Base-by-base conservation (phyloP, 2,329 filamentous ascomycete genomes). In the Fusarium tanahbumbuense region DNA sequence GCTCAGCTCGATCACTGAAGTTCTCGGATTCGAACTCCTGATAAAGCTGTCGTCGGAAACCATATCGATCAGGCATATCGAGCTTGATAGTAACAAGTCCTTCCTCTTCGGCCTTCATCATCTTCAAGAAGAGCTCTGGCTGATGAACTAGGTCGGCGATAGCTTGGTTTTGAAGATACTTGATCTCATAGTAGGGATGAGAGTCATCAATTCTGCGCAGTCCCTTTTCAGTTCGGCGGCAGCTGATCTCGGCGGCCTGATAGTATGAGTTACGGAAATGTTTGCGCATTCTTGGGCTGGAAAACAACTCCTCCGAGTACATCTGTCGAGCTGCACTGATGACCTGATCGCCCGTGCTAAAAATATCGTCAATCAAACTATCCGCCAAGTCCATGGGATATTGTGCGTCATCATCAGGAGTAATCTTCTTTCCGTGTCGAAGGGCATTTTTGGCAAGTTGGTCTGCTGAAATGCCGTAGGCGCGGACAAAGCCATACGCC, bases 41-140 rank as follows among this genome's bases (percentile, higher is more conserved):
- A 76, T 93, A 92, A 7, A 99, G 86, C 56, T 92, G 89, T 53
- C 89, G 88, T 61, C 90, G 90, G 83, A 97, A 94, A 34, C 91
- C 87, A 9, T 91, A 88, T 73, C 92, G 90, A 58, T 92, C 89
- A 73, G 93, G 89, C 78, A 98, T 87, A 16, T 87, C 88, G 20
- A 98, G 88, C 72, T 89, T 90, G 57, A 99, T 93, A 63, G 97
- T 93, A 16, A 99, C 87, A 2, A 99, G 84, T 4, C 95, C 94
- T 78, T 99, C 96, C 75, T 96, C 92, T 79, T 99, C 96, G 3
- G 96, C 96, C 78, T 94, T 97, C 79, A 98, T 89, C 96, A 99
- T 99, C 81, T 97, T 95, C 59, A 99, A 83, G 78, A 96, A 99
- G 27, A 97, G 85, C 70, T 98, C 94, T 2, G 96, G 96, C 56